Evolutionary conservation across 164 flowering plant genomes (phyloP), one percentile per base, ranked within the genome.

Genomic region (Umbilicus rupestris): DNA sequence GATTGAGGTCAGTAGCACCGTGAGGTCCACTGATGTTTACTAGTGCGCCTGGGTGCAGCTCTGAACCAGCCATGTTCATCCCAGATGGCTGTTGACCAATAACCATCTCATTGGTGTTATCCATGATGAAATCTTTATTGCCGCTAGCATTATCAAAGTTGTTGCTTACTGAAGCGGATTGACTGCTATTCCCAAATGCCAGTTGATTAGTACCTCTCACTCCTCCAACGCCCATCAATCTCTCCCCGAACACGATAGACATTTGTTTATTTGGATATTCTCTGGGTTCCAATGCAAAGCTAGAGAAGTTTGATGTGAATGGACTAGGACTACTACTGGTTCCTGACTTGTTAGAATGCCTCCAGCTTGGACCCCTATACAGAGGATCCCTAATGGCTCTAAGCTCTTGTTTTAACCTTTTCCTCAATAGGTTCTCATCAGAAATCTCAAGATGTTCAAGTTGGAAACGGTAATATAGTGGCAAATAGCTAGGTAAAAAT

Each of bases 401-500:
- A 28, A 55, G 60, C 33, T 55, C 60, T 28, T 55, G 60, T 55
- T 55, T 55, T 3, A 55, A 33, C 33, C 12, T 55, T 28, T 55
- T 55, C 60, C 60, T 55, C 31, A 55, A 33, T 11, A 55, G 19
- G 19, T 28, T 55, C 33, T 55, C 60, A n/a, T 55, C 60, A 55
- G 60, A 2, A 55, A 3, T 16, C 19, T 55, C 60, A 55, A 55
- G 60, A 55, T 28, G 22, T 29, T 29, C 60, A 55, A 28, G 60
- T 30, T 55, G 33, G 33, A 55, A 55, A 28, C 33, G 17, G 19
- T 1, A 26, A 26, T 26, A 14, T 19, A 55, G 3, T 28, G 58
- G 10, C 1, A 67, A 30, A 45, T 68, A 66, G 20, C 72, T 68
- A 12, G 66, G 7, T 15, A 74, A 74, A 59, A 73, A 76, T 26